Evolutionary conservation across 345 rosid genomes (phyloP).

Genomic region (sweet orange (Citrus sinensis)): DNA sequence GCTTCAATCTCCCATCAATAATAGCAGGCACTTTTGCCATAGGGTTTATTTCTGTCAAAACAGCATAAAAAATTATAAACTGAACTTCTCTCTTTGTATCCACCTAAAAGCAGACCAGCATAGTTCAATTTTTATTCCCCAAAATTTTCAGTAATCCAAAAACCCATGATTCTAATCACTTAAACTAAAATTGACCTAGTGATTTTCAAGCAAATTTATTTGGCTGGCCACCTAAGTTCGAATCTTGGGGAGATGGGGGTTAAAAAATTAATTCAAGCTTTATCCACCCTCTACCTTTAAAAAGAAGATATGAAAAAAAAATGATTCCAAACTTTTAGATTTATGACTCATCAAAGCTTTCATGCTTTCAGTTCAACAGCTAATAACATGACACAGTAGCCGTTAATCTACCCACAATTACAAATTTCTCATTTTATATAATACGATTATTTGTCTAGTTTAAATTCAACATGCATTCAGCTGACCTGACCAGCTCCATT

Average conservation of each 20-base stretch:
- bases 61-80: background rate
- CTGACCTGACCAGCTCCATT: background rate
- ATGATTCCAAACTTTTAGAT: background rate
- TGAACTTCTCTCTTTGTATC: background rate
- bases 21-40: slow-evolving; percentile 67
- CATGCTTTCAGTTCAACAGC: background rate
- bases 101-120: background rate
- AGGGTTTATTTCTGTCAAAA: slow-evolving; percentile 64
- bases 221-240: too few species aligned
- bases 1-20: slow-evolving; percentile 74
- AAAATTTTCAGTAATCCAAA: background rate
- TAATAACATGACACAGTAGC: too few species aligned
- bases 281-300: too few species aligned
- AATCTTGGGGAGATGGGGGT: too few species aligned
- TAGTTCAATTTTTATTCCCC: background rate
- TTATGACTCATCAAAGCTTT: background rate
- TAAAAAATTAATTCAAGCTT: too few species aligned
- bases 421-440: background rate
- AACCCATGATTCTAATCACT: background rate
- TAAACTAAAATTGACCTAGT: too few species aligned
- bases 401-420: background rate
- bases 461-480: background rate
- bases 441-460: background rate
- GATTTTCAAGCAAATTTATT: too few species aligned
- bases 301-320: too few species aligned